Evolutionary conservation across 2,329 filamentous ascomycete genomes (phyloP).

Genomic region (Escovopsis sp.): DNA sequence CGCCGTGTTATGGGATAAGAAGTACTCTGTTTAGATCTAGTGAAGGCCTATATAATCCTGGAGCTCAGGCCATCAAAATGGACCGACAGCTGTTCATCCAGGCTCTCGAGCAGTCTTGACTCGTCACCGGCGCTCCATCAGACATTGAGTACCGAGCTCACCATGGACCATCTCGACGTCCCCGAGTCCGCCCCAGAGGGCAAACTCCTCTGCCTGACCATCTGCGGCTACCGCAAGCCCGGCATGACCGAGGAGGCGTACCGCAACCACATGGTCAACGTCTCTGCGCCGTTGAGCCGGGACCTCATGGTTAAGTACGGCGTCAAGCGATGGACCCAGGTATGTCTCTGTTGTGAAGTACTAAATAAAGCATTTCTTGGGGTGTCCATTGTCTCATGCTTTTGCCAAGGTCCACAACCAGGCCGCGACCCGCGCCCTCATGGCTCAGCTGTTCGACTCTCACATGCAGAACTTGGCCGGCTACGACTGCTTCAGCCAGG

Average conservation of each 20-base stretch:
- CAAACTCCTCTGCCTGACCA: slow-evolving; percentile 29
- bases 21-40: too few relatives aligned
- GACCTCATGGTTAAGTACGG: slow-evolving; percentile 35
- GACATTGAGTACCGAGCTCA: too few relatives aligned
- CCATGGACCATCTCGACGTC: too few relatives aligned
- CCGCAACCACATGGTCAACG: slow-evolving; percentile 27
- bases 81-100: too few relatives aligned
- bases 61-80: too few relatives aligned
- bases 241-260: slow-evolving; percentile 35
- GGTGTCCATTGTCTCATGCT: neutral
- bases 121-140: too few relatives aligned
- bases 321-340: slow-evolving; percentile 29
- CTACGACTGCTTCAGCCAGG: slow-evolving; percentile 35
- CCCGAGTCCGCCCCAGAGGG: neutral
- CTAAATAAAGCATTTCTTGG: neutral
- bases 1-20: too few relatives aligned
- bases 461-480: slow-evolving; percentile 34
- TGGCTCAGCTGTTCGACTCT: slow-evolving; percentile 24
- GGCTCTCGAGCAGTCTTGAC: too few relatives aligned
- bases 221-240: slow-evolving; percentile 30
- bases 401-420: slow-evolving; percentile 26
- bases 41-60: too few relatives aligned
- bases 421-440: slow-evolving; percentile 14
- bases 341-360: slow-evolving; percentile 8
- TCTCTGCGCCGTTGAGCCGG: slow-evolving; percentile 31